A percentile compares a stretch with the other conserved stretches of the same genome.
Conservation (phyloP, 805 yeast genomes). For the Saccharomycopsis synnaedendra region DNA sequence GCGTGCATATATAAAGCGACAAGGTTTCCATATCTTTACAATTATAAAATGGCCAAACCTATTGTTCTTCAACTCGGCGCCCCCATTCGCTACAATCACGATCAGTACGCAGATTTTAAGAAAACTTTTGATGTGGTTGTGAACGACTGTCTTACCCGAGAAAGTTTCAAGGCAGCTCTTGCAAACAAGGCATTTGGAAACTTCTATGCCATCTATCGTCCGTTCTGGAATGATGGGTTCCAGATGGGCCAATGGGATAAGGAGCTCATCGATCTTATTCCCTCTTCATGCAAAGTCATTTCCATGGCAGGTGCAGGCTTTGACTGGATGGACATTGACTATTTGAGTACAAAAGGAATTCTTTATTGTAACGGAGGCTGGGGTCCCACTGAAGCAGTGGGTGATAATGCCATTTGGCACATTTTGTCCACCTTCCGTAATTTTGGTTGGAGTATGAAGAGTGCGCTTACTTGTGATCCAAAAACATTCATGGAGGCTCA, state of each 20-base stretch:
- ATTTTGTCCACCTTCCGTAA: conserved; percentile 12
- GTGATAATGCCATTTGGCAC: conserved; percentile 15
- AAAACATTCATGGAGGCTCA: conserved; percentile 4
- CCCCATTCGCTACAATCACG: conserved; percentile 14
- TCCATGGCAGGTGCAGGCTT: conserved; percentile 39
- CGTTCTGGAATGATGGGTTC: conserved; percentile 15
- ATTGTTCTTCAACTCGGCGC: conserved; percentile 14
- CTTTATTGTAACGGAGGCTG: conserved; percentile 15
- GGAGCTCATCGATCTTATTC: conserved; percentile 12
- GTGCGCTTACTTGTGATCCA: conserved; percentile 4
- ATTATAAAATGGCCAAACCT: conserved; percentile 7
- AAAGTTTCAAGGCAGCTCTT: conserved; percentile 7
- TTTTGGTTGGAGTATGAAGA: conserved; percentile 10
- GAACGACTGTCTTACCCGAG: not conserved
- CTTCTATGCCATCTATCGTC: conserved; percentile 13
- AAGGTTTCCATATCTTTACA: too few relatives aligned
- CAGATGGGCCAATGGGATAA: conserved; percentile 15
- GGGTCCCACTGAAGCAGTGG: conserved; percentile 14
- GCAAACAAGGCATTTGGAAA: conserved; percentile 5
- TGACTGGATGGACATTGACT: conserved; percentile 36
- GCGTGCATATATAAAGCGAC: too few relatives aligned
- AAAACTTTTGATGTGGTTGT: conserved; percentile 4
- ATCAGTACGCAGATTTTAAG: conserved; percentile 3
- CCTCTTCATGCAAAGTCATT: conserved; percentile 9
- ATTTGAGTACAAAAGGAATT: conserved; percentile 29